A percentile compares a stretch with the other conserved stretches of the same genome.
phyloP scores from a whole-genome alignment of 345 rosid genomes.

The Gossypium australe region DNA sequence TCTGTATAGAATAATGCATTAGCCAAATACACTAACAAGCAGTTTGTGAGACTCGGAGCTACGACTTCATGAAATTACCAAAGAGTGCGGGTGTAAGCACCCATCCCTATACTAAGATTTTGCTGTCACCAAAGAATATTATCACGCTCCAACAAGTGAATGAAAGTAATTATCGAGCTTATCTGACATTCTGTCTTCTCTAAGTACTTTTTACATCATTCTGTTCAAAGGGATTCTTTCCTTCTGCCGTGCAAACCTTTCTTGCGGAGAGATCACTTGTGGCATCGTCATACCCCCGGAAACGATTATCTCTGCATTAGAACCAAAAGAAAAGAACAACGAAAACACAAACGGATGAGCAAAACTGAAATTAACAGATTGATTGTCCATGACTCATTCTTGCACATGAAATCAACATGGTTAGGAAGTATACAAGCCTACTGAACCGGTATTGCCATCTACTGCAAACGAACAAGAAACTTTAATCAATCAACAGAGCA shows the following conservation, averaged over 20 bases:
- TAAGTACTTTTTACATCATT: slow-evolving; percentile 22
- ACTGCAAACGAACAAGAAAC: neutral
- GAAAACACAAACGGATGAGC: neutral
- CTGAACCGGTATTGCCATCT: neutral
- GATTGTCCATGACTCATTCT: neutral
- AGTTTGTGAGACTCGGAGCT: neutral
- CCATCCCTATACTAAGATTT: neutral
- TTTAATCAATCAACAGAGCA: neutral
- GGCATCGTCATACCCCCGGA: slow-evolving; percentile 79
- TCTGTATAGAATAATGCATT: neutral
- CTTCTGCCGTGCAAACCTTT: slow-evolving; percentile 31
- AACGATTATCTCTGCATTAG: slow-evolving; percentile 57
- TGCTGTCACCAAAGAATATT: neutral
- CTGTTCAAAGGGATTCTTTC: slow-evolving; percentile 47
- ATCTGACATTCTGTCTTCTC: neutral
- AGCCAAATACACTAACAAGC: neutral
- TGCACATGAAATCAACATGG: neutral
- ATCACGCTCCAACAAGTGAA: neutral
- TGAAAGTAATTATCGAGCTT: slow-evolving; percentile 8
- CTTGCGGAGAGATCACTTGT: slow-evolving; percentile 45
- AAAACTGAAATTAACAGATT: neutral
- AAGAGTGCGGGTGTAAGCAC: neutral
- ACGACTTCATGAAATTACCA: neutral
- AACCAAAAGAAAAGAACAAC: neutral
- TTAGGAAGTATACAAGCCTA: neutral